Evolutionary conservation across 805 yeast genomes (phyloP), one percentile per base, ranked within the genome.

Genomic region (Nakazawaea ishiwadae): DNA sequence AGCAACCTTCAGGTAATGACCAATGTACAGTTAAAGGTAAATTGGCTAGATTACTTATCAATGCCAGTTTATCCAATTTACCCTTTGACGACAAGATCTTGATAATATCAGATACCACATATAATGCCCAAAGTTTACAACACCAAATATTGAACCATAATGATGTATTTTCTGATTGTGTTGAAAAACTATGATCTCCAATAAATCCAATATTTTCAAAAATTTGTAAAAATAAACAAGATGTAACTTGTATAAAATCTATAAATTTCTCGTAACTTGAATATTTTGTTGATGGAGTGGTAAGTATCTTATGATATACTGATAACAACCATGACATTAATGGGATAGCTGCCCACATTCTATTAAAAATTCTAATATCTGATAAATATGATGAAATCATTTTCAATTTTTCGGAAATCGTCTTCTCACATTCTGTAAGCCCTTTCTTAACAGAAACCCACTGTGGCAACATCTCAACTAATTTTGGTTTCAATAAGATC

Each of bases 1-100:
- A 44, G 31, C 65, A 60, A 2, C 68, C 68, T 21, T 56, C 59
- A 10, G 44, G 48, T 28, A 56, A 40, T 28, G 67, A 60, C 68
- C 68, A 63, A 47, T 63, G 68, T 5, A 58, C 56, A 34, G 66
- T 61, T 32, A 63, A 51, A 10, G 68, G 68, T 28, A 63, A 46
- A 26, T 62, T 62, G 5, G 63, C 64, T 3, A 59, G 16, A 40
- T 62, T 62, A 15, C 58, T 49, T 14, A 61, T 37, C 31, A 61
- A 44, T 20, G 45, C 42, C 16, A 54, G 48, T 24, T 35, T 21
- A 31, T 38, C 31, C 35, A 44, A 15, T 38, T 39, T n/a, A n/a
- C n/a, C 14, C 12, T 31, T 33, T 5, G 29, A 12, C 5, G 32
- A 35, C 11, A 32, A 16, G 2, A 56, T 37, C 26, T 58, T 56